Conservation (phyloP, 805 yeast genomes). For the Pichia paraexigua region DNA sequence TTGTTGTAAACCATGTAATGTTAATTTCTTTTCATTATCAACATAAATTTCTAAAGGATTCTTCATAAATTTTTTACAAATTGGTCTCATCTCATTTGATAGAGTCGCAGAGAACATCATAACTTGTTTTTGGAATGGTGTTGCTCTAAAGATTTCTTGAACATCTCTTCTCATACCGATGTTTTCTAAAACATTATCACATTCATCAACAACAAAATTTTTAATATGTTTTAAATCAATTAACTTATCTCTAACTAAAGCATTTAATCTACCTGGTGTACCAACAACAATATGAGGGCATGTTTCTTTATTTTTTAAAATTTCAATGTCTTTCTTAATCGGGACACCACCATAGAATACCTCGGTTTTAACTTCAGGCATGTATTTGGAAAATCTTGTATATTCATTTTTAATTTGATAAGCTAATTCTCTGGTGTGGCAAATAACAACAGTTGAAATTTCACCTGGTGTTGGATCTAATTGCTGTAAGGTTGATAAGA, state of each 20-base stretch:
- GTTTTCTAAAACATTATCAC: conserved; percentile 91
- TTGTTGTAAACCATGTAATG: conserved; percentile 97
- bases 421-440: conserved; percentile 98
- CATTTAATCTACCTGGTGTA: conserved; percentile 96
- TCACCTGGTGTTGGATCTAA: conserved; percentile 97
- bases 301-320: conserved; percentile 84
- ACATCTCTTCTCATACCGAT: conserved; percentile 95
- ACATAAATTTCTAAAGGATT: conserved; percentile 95
- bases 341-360: conserved; percentile 97
- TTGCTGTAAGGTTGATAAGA: conserved; percentile 91
- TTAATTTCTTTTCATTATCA: conserved; percentile 94
- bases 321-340: conserved; percentile 75
- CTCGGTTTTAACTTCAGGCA: conserved; percentile 96
- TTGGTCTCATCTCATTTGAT: conserved; percentile 88
- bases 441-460: conserved; percentile 85
- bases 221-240: conserved; percentile 83
- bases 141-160: conserved; percentile 93
- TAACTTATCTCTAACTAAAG: conserved; percentile 84
- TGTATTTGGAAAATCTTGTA: conserved; percentile 93
- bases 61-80: conserved; percentile 97
- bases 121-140: conserved; percentile 97
- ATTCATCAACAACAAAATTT: conserved; percentile 94
- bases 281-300: conserved; percentile 97
- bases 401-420: conserved; percentile 97
- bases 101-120: conserved; percentile 99